Percentiles rank a stretch among this genome's conserved stretches.
phyloP scores from a whole-genome alignment of 225 moss, liverwort and hornwort genomes.

The Pseudoscleropodium purum region DNA sequence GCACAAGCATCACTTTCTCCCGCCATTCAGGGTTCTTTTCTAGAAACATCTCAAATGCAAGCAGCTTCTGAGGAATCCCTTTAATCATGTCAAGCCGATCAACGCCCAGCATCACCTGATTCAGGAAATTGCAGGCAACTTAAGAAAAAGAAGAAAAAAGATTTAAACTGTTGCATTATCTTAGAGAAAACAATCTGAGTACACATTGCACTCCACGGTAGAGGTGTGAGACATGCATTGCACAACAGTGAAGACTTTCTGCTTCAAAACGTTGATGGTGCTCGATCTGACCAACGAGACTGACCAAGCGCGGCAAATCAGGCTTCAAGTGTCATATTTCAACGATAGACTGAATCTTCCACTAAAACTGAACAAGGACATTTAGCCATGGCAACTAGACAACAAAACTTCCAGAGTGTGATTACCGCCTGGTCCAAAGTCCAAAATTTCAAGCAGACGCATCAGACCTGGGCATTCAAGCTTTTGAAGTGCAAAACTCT shows the following conservation, averaged over 20 bases:
- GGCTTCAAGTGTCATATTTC: not conserved
- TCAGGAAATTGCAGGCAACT: not conserved
- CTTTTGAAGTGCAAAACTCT: not conserved
- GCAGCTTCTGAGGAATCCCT: conserved; percentile 93
- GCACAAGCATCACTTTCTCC: conserved; percentile 94
- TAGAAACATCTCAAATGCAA: conserved; percentile 95
- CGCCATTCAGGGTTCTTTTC: conserved; percentile 94
- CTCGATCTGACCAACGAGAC: not conserved
- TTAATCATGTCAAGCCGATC: conserved; percentile 99
- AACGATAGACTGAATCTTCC: not conserved
- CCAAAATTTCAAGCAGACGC: not conserved
- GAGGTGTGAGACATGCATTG: not conserved
- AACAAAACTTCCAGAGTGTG: not conserved
- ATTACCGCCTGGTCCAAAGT: not conserved
- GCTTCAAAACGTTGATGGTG: not conserved
- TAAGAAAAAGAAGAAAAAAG: not conserved
- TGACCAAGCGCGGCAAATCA: not conserved
- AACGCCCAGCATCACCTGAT: conserved; percentile 88
- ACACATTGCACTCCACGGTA: not conserved
- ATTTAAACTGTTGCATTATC: not conserved
- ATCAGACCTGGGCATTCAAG: not conserved
- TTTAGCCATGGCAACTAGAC: not conserved
- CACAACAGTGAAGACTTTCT: not conserved
- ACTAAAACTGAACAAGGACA: not conserved
- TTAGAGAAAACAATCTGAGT: not conserved